Conservation (phyloP, 2,329 filamentous ascomycete species). For the Colletotrichum sp. region DNA sequence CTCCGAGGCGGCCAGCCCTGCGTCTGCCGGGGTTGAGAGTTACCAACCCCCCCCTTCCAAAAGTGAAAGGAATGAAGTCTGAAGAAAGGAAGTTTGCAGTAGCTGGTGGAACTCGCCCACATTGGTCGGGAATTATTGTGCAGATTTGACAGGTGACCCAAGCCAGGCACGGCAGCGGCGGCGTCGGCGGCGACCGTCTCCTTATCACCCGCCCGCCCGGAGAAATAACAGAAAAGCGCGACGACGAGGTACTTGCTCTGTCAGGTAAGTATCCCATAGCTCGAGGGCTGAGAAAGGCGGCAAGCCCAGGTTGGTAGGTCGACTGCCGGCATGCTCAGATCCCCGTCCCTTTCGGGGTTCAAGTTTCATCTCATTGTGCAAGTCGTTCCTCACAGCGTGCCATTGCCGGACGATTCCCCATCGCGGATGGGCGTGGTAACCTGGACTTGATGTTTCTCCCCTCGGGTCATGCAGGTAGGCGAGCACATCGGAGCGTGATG, state of each 20-base stretch:
- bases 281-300: not conserved
- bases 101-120: slow-evolving; percentile 14
- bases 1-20: not conserved
- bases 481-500: slow-evolving; percentile 7
- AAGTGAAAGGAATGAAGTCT: not conserved
- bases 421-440: not conserved
- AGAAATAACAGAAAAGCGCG: not conserved
- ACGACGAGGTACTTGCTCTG: not conserved
- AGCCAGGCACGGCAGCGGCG: not conserved
- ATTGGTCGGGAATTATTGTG: slow-evolving; percentile 12
- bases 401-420: slow-evolving; percentile 15
- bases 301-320: not conserved
- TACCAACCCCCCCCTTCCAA: not conserved
- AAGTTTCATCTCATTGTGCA: slow-evolving; percentile 19
- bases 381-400: slow-evolving; percentile 18
- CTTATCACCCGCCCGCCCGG: not conserved
- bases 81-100: slow-evolving; percentile 1
- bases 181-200: slow-evolving; percentile 2
- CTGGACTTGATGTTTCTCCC: slow-evolving; percentile 6
- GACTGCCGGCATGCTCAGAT: slow-evolving; percentile 18
- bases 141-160: slow-evolving; percentile 16
- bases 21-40: not conserved
- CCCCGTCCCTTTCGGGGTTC: slow-evolving; percentile 9
- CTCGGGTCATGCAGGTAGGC: not conserved
- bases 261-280: not conserved